phyloP scores from a whole-genome alignment of 805 yeast species.

The Tetrapisispora phaffii region DNA sequence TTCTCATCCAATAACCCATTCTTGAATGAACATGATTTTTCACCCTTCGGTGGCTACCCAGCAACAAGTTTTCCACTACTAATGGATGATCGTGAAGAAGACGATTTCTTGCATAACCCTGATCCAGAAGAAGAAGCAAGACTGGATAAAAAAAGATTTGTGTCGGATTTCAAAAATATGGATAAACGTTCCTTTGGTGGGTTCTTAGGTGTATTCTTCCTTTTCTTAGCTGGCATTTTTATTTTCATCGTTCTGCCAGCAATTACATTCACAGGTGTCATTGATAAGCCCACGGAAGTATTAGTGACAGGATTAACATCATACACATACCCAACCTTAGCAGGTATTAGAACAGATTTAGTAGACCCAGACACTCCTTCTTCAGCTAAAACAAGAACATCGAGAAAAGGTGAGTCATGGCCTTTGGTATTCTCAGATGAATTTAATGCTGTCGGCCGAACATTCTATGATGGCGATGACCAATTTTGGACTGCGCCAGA shows the following conservation, averaged over 20 bases:
- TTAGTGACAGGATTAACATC: conserved; percentile 31
- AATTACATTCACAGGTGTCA: conserved; percentile 68
- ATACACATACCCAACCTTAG: conserved; percentile 41
- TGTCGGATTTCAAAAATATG: conserved; percentile 54
- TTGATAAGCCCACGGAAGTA: conserved; percentile 15
- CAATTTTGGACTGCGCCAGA: conserved; percentile 85
- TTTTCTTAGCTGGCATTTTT: conserved; percentile 51
- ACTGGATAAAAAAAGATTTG: conserved; percentile 61
- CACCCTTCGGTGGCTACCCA: conserved; percentile 97
- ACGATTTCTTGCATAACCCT: conserved; percentile 92
- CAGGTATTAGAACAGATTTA: conserved; percentile 42
- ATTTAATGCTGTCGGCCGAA: conserved; percentile 80
- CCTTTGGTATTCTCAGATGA: conserved; percentile 80
- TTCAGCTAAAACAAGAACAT: conserved; percentile 38
- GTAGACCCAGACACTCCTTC: conserved; percentile 58
- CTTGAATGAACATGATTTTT: conserved; percentile 45
- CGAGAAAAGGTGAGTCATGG: conserved; percentile 60
- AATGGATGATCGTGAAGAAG: conserved; percentile 89
- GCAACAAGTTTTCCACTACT: conserved; percentile 87
- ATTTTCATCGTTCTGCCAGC: conserved; percentile 76
- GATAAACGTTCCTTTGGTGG: conserved; percentile 57
- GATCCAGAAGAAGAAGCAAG: conserved; percentile 90
- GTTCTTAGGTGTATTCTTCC: conserved; percentile 39
- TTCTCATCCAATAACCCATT: conserved; percentile 20
- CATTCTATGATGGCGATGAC: conserved; percentile 85